Evolutionary conservation across 306 rosid species (phyloP), one percentile per base, ranked within the genome.

Genomic region (Cyclanthera cordifolia): DNA sequence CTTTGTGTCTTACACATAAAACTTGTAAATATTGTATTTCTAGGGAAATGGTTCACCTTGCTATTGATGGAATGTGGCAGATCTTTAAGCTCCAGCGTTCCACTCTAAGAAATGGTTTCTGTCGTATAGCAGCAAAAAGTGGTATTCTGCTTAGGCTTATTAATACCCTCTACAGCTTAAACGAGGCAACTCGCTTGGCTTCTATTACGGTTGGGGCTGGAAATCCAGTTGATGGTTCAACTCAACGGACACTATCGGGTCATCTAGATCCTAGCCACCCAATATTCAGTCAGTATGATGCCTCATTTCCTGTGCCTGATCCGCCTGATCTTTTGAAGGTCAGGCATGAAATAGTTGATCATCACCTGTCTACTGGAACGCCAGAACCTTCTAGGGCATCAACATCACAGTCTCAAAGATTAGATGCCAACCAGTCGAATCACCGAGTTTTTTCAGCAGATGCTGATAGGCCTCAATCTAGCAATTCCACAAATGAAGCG

Each of bases 1-100:
- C 7, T 37, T 37, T 37, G 43, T 37, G 7, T 37, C 43, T 37
- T 37, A 37, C 43, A 37, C 23, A 4, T 58, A 25, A 58, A 70
- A 50, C 30, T 54, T 77, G 76, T 58, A 54, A 69, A 45, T 19
- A 76, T 70, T 64, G 45, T 81, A 65, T 76, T 67, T 74, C 50
- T 84, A 94, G 99, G 91, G 99, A 90, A 77, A 94, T 94, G 99
- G 97, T 90, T 78, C 99, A 94, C 82, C 88, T 94, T 72, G 97
- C 99, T 76, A 94, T 94, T 86, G 99, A 94, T 37, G 96, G 99
- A 83, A 94, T 94, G 95, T 94, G 99, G 99, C 99, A 94, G 74
- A 90, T 94, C 74, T 94, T 94, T 79, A 90, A 88, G 90, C 99
- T 94, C 79, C 97, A 94, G 83, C 90, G 88, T 53, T 88, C 97